A percentile compares a stretch with the other conserved stretches of the same genome.
phyloP scores from a whole-genome alignment of 2,329 filamentous ascomycete genomes.

The Neoascochyta sp. region DNA sequence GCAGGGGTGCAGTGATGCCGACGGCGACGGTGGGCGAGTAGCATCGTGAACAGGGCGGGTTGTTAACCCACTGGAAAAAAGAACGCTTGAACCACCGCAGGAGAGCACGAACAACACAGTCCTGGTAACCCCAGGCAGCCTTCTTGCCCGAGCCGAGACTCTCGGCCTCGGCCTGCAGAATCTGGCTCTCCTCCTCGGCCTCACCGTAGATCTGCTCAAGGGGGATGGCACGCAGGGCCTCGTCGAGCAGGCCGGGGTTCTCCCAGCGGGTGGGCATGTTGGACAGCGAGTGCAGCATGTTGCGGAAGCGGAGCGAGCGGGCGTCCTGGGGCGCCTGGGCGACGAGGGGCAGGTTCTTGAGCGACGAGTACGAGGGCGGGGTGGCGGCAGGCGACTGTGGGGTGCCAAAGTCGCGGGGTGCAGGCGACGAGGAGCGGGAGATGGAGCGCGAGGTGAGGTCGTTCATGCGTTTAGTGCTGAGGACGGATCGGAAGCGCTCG shows the following conservation, averaged over 20 bases:
- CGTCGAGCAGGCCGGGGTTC: constrained; percentile 89
- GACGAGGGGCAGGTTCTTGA: constrained; percentile 63
- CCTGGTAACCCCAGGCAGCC: constrained; percentile 94
- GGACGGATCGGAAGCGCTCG: constrained; percentile 77
- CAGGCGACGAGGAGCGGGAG: constrained; percentile 59
- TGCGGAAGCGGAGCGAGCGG: constrained; percentile 53
- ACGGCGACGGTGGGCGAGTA: constrained; percentile 75
- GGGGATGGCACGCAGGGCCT: constrained; percentile 81
- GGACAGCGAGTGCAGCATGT: constrained; percentile 78
- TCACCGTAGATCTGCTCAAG: constrained; percentile 89
- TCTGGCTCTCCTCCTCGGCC: constrained; percentile 88
- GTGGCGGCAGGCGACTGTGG: constrained; percentile 32
- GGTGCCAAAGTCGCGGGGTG: constrained; percentile 47
- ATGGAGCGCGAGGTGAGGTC: constrained; percentile 63
- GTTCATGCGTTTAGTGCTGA: constrained; percentile 83
- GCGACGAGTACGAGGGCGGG: constrained; percentile 59
- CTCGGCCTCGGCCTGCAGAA: constrained; percentile 80
- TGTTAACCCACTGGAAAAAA: constrained; percentile 97
- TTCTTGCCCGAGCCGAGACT: constrained; percentile 77
- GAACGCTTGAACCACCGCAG: constrained; percentile 93
- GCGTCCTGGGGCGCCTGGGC: constrained; percentile 66
- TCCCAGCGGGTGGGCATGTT: constrained; percentile 91
- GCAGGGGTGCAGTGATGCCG: constrained; percentile 78
- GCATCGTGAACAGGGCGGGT: constrained; percentile 80
- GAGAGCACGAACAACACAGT: constrained; percentile 87